phyloP scores from a whole-genome alignment of 1,284 basidiomycete genomes.

The Ganoderma meredithae region DNA sequence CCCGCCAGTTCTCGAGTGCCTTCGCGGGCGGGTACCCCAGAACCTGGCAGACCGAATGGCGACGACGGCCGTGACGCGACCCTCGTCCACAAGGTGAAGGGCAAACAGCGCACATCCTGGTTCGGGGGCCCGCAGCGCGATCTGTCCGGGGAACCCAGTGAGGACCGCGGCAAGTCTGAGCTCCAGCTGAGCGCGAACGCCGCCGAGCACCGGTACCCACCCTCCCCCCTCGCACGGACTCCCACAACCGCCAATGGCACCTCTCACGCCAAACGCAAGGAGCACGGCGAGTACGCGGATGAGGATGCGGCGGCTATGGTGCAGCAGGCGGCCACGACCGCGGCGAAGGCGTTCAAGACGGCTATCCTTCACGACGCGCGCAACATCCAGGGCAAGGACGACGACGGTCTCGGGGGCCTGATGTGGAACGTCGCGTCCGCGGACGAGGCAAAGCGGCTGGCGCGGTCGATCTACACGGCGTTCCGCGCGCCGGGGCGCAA shows the following conservation, averaged over 20 bases:
- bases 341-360: constrained; percentile 70
- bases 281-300: constrained; percentile 35
- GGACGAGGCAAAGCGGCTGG: constrained; percentile 77
- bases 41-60: constrained; percentile 35
- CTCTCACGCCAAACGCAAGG: constrained; percentile 19
- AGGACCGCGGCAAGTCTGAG: constrained; percentile 23
- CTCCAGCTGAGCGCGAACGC: constrained; percentile 23
- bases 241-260: constrained; percentile 30
- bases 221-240: constrained; percentile 21
- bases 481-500: constrained; percentile 63
- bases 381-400: constrained; percentile 62
- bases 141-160: constrained; percentile 23
- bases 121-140: constrained; percentile 11
- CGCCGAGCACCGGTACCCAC: constrained; percentile 30
- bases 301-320: constrained; percentile 31
- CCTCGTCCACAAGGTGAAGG: constrained; percentile 33
- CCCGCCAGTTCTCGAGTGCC: constrained; percentile 27
- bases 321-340: constrained; percentile 51
- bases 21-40: constrained; percentile 32
- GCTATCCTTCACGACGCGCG: constrained; percentile 78
- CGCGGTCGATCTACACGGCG: constrained; percentile 70
- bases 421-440: constrained; percentile 61
- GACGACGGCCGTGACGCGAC: constrained; percentile 35
- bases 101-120: constrained; percentile 33
- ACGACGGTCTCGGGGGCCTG: constrained; percentile 49